Base-by-base conservation (phyloP, 2,329 filamentous ascomycete genomes). In the Trichothecium sympodiale region DNA sequence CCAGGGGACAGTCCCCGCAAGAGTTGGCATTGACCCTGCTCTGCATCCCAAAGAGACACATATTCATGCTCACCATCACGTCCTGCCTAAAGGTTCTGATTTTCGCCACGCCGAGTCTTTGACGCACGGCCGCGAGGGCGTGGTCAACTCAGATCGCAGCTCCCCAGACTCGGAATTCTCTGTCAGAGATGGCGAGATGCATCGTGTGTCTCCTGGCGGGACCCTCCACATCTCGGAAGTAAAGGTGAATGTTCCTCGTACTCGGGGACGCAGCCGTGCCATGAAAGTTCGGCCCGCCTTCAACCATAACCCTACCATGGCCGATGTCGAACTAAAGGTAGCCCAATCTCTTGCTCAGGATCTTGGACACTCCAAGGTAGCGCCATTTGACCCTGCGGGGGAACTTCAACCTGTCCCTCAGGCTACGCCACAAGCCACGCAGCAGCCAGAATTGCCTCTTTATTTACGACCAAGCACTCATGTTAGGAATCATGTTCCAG, bases 211-310 rank as follows among this genome's bases (percentile, higher is more conserved):
- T 35, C 37, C 41, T 12, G 34, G 37, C 23, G 43, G 41, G 16
- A 42, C 40, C 17, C n/a, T 38, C 5, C 38, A 39, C n/a, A 34
- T 38, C 5, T 40, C 35, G 3, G 36, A 34, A 4, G 41, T 44
- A 13, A 31, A 35, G 30, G 37, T 46, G 10, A 27, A 41, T 3
- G 28, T 42, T 23, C 41, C 46, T 27, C 36, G 32, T 23, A 38
- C 42, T 15, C 34, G 36, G n/a, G 49, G 44, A 5, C 47, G 52
- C 17, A 45, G 37, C 29, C 43, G 39, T 18, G 37, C 40, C 8
- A 44, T 45, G 13, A 55, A 57, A 25, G 41, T 49, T 20, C 47
- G 45, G 4, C 52, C 54, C 12, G 44, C 44, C 3, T 48, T 44
- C 27, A 40, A 44, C 5, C 35, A 45, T 20, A 34, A 43, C 15